phyloP scores from a whole-genome alignment of 345 rosid species.

The Angophora floribunda region DNA sequence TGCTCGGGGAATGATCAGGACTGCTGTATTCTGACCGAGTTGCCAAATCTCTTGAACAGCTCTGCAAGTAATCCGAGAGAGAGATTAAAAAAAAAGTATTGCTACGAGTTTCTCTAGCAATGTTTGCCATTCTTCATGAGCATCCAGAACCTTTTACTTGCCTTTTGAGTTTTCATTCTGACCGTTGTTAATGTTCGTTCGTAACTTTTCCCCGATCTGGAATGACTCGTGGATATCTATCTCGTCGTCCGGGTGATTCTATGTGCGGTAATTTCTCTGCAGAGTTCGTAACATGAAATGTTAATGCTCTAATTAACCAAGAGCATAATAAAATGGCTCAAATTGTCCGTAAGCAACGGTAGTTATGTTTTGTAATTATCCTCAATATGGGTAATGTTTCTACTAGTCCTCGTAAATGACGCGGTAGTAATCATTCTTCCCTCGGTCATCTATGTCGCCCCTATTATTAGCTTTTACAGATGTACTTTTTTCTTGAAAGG shows the following conservation, averaged over 20 bases:
- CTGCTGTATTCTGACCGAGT: background rate
- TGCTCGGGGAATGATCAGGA: background rate
- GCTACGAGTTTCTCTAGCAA: background rate
- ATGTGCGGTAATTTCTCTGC: no score
- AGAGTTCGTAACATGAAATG: background rate
- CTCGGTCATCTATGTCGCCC: background rate
- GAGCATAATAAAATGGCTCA: background rate
- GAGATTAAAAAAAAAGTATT: background rate
- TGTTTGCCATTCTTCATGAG: background rate
- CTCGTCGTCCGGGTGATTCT: no score
- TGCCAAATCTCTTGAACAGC: background rate
- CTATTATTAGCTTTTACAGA: background rate
- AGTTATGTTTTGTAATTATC: no score
- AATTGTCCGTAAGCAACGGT: rapidly evolving
- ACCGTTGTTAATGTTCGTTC: background rate
- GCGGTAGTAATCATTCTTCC: no score
- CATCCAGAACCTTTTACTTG: background rate
- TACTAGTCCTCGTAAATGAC: no score
- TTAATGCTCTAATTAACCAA: background rate
- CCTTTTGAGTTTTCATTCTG: background rate
- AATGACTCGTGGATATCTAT: no score
- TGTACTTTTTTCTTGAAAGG: background rate
- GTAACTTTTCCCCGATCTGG: no score
- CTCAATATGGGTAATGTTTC: no score
- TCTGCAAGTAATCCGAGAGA: background rate